Evolutionary conservation across 768 basidiomycete species (phyloP), one percentile per base, ranked within the genome.

Genomic region (Leucocoprinus sp.): DNA sequence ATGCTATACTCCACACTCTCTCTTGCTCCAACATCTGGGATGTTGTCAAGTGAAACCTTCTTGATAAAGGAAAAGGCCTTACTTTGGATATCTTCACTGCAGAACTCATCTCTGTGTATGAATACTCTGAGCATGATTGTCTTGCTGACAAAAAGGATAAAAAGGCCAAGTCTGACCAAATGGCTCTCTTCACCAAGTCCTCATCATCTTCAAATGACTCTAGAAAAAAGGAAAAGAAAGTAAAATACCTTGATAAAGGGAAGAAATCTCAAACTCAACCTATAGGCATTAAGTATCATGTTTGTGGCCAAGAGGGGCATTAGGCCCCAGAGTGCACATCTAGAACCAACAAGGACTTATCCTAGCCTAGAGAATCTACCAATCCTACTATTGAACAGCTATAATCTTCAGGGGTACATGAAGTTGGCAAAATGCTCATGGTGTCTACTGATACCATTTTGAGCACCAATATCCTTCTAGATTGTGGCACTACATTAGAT

Each of bases 401-500:
- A 35, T n/a, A n/a, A n/a, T n/a, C n/a, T n/a, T n/a, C n/a, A n/a
- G n/a, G n/a, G n/a, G n/a, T n/a, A n/a, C n/a, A n/a, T n/a, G n/a
- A n/a, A n/a, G n/a, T n/a, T n/a, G n/a, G n/a, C n/a, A n/a, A n/a
- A n/a, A n/a, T n/a, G n/a, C n/a, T n/a, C n/a, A n/a, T n/a, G n/a
- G n/a, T n/a, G n/a, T n/a, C n/a, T n/a, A n/a, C n/a, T n/a, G n/a
- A n/a, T n/a, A n/a, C n/a, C n/a, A n/a, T n/a, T n/a, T n/a, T n/a
- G n/a, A n/a, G n/a, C n/a, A n/a, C n/a, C 35, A 48, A 27, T 22
- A n/a, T 50, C 18, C 11, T 55, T 15, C 39, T 54, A 2, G 54
- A 55, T 43, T 37, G 44, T 31, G 50, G 36, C 2, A 53, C 52
- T 5, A 43, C 54, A 8, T 42, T 41, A 2, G 51, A 56, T 33